These are phyloP conservation scores for Hypholoma sublateritium DNA, from an alignment of 768 basidiomycete species.

Conservation along the genomic window DNA sequence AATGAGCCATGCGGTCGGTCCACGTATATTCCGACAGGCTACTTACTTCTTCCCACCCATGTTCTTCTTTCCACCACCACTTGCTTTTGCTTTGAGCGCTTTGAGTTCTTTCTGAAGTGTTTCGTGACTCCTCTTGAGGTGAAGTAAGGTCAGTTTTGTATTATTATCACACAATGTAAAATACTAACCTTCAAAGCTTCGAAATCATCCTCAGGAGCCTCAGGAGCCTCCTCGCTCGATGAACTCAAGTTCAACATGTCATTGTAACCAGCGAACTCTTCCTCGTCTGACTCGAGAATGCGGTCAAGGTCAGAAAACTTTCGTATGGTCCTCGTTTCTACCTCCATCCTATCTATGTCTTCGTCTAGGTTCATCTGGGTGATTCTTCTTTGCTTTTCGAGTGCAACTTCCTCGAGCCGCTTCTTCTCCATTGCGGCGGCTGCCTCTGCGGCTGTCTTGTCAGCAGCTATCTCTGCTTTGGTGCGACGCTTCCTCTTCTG, in stretches of 20 bases:
- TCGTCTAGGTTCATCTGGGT: neutral
- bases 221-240: conserved; percentile 6
- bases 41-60: conserved; percentile 16
- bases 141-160: neutral
- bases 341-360: neutral
- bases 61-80: conserved; percentile 8
- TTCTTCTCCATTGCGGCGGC: neutral
- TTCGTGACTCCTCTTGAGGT: neutral
- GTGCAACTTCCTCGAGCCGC: neutral
- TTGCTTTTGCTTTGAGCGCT: neutral
- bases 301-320: neutral
- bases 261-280: neutral
- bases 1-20: neutral
- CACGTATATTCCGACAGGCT: conserved; percentile 1
- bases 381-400: neutral
- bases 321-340: neutral
- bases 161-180: neutral
- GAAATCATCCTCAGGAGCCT: conserved; percentile 7
- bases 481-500: conserved; percentile 8
- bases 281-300: neutral
- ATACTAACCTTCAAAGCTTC: conserved; percentile 8
- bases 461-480: conserved; percentile 8
- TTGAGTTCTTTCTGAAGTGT: conserved; percentile 3
- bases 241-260: neutral
- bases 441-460: neutral